Evolutionary conservation across 2,329 filamentous ascomycete species (phyloP), one percentile per base, ranked within the genome.

Genomic region (Beauveria medogensis): DNA sequence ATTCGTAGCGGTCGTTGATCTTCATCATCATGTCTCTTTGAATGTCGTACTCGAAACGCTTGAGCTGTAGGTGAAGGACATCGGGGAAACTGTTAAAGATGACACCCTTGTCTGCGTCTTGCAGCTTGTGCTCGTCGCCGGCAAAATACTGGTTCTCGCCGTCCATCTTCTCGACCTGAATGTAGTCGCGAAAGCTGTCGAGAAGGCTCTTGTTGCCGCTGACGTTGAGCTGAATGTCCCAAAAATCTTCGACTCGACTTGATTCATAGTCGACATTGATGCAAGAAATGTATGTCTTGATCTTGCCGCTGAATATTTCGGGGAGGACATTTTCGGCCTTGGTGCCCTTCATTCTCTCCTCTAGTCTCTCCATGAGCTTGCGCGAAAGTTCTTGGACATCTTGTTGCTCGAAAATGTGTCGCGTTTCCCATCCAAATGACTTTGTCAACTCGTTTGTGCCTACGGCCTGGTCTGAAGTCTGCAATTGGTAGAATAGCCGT

Each of bases 111-210:
- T 91, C 92, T 56, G 94, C 94, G 72, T 99, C 94, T 72, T 99
- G 94, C 46, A 97, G 81, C 68, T 94, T 94, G 77, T 90, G 88
- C 53, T 94, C 86, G 67, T 96, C 89, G 54, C 89, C 88, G 1
- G 94, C 94, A 73, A 91, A 94, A 71, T 99, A 99, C 73, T 97
- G 96, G 78, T 99, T 99, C 72, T 99, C 95, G 46, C 94, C 94
- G 66, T 97, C 92, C 74, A 99, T 88, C 40, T 92, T 96, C 75
- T 99, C 94, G 41, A 97, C 93, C 69, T 96, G 88, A 67, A 99
- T 88, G 72, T 99, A 99, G 74, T 97, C 92, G 71, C 87, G 87
- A 79, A 99, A 97, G 71, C 93, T 97, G 69, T 95, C 92, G 65
- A 96, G 88, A 37, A 99, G 79, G 64, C 90, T 93, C 76, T 91